Percentiles rank a stretch among this genome's conserved stretches.
Conservation (phyloP, 495 filamentous ascomycete genomes). For the Melanomma pulvis-pyrius region DNA sequence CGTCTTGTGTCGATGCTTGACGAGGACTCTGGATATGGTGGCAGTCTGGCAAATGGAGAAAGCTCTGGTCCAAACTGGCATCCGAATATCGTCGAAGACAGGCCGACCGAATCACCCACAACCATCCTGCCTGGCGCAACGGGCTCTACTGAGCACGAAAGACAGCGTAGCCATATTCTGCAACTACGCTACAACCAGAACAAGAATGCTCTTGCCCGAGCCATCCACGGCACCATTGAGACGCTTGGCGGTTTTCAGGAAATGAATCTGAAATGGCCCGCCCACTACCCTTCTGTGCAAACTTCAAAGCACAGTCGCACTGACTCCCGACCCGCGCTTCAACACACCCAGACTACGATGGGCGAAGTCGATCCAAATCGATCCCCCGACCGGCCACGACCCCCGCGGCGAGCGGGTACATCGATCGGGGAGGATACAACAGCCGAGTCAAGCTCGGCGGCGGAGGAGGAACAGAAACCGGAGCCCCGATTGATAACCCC, state of each 20-base stretch:
- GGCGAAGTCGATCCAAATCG: slow-evolving; percentile 44
- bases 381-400: slow-evolving; percentile 52
- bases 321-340: slow-evolving; percentile 45
- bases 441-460: slow-evolving; percentile 72
- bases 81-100: slow-evolving; percentile 67
- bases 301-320: slow-evolving; percentile 41
- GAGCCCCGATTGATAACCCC: slow-evolving; percentile 84
- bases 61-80: slow-evolving; percentile 59
- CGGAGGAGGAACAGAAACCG: slow-evolving; percentile 56
- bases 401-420: slow-evolving; percentile 71
- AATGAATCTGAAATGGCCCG: slow-evolving; percentile 90
- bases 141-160: slow-evolving; percentile 59
- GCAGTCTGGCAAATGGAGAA: slow-evolving; percentile 63
- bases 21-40: slow-evolving; percentile 88
- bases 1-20: slow-evolving; percentile 72
- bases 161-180: slow-evolving; percentile 70
- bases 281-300: slow-evolving; percentile 88
- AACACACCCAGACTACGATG: slow-evolving; percentile 45
- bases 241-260: slow-evolving; percentile 77
- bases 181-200: slow-evolving; percentile 84
- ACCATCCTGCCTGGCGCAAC: slow-evolving; percentile 55
- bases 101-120: slow-evolving; percentile 63
- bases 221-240: slow-evolving; percentile 82
- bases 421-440: slow-evolving; percentile 59
- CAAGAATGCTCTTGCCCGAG: slow-evolving; percentile 77